Base-by-base conservation (phyloP, 2,329 filamentous ascomycete genomes). In the Elsinoe perseae region DNA sequence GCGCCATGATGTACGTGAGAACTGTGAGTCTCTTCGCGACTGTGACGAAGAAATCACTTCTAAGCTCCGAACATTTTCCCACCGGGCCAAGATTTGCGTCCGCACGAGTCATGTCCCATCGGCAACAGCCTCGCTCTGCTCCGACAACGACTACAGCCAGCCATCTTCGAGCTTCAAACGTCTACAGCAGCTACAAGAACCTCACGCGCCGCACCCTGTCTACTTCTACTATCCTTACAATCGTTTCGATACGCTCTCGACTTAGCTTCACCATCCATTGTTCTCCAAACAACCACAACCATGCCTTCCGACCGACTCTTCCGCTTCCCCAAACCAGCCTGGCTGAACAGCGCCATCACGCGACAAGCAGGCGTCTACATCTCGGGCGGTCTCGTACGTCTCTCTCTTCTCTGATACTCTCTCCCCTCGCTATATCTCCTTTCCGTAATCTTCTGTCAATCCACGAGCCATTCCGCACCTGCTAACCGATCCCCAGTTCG, bases 351-450 rank as follows among this genome's bases (percentile, higher is more conserved):
- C 70, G 77, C 81, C 60, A 80, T 78, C 66, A 78, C 81, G 55
- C 75, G 83, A 61, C 84, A 78, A 54, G 77, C 79, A 62, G 84
- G 83, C 69, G 81, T 87, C 70, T 86, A 86, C 72, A 68, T 76
- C 42, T 78, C 83, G 28, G 83, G 83, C 66, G 83, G 81, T 61
- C 70, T 87, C 68, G 83, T 86, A 77, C 14, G 53, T 42, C 7
- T 16, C 27, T 21, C 48, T n/a, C 32, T n/a, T 40, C 53, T 28
- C 23, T 55, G n/a, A n/a, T n/a, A 23, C 16, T 28, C 23, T 14
- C 30, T 43, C 18, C 12, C 32, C 16, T n/a, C 28, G 14, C 25
- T 30, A n/a, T n/a, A n/a, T 7, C n/a, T 5, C 10, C 40, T 10
- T 54, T 20, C 34, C 25, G 12, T 23, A 18, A 40, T 18, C 18